Evolutionary conservation across 495 filamentous ascomycete genomes (phyloP), one percentile per base, ranked within the genome.

Genomic region (Bacidia gigantensis): DNA sequence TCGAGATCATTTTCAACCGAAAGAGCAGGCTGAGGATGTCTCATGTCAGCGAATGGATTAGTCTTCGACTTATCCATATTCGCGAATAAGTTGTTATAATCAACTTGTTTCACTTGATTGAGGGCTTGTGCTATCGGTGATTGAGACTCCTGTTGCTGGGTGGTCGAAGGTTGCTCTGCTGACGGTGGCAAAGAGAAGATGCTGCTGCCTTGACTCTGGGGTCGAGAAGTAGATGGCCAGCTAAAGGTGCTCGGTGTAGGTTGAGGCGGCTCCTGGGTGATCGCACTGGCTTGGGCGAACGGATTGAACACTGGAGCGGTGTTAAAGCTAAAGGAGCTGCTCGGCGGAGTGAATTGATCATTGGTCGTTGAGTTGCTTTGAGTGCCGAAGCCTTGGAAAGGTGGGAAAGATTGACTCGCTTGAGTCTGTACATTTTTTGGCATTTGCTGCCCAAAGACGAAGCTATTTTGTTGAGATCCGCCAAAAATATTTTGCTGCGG

Each of bases 291-390:
- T 61, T 46, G 67, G 63, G 20, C 58, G 50, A 75, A 75, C 1
- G 72, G 70, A 51, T 74, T 75, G 49, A 60, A 7, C n/a, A 55
- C 24, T 44, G 60, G 55, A 46, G 62, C 58, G 38, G 65, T 58
- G 24, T 50, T 56, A 21, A 65, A 60, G 12, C 60, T 61, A 54
- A 51, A 51, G 22, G 72, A 69, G 48, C 64, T 22, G 22, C 38
- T 50, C 18, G 56, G 52, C 17, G 56, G 52, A 26, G 17, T 43
- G 39, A 42, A 51, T 25, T 18, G 25, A 18, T 18, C 23, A 22
- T 46, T 55, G 38, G 17, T 44, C 32, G 26, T 25, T 17, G 14
- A 17, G 17, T 44, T 44, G 20, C 20, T 70, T 60, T 72, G 72
- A 21, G 53, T 60, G n/a, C 61, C 59, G 21, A 61, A 57, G 9